Evolutionary conservation across 225 moss, liverwort and hornwort genomes (phyloP).

Genomic region (Neckera pumila): DNA sequence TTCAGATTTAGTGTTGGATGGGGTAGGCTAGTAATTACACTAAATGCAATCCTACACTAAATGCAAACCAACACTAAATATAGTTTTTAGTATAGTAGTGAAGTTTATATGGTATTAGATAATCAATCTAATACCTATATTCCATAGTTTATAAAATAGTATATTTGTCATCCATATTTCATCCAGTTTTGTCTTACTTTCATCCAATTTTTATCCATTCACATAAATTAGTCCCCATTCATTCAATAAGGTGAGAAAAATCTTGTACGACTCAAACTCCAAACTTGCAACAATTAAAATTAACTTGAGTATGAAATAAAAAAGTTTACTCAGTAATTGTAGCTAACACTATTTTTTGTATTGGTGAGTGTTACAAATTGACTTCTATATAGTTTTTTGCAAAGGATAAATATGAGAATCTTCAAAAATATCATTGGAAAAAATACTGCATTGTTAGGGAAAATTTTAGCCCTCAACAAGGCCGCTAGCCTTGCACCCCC

Average conservation of each 20-base stretch:
- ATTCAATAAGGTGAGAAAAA: neutral
- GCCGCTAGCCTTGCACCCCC: too few relatives aligned
- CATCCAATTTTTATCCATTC: neutral
- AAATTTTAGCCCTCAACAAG: too few relatives aligned
- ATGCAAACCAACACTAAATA: too few relatives aligned
- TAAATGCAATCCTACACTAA: too few relatives aligned
- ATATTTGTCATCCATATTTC: neutral
- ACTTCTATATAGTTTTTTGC: neutral
- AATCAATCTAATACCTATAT: neutral
- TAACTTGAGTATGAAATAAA: neutral
- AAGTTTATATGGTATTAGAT: neutral
- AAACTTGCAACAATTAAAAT: neutral
- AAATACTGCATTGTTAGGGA: too few relatives aligned
- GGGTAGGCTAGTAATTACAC: too few relatives aligned
- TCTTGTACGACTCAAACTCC: neutral
- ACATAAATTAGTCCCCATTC: rapidly evolving
- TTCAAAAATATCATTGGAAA: neutral
- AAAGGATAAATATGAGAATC: rapidly evolving
- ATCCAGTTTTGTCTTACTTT: rapidly evolving
- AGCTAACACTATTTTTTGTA: neutral
- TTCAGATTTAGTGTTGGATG: too few relatives aligned
- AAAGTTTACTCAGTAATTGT: rapidly evolving
- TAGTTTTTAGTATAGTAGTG: too few relatives aligned
- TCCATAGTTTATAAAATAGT: neutral
- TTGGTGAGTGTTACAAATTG: neutral